Percentiles rank a stretch among this genome's conserved stretches.
phyloP scores from a whole-genome alignment of 805 yeast species.

The Lipomyces starkeyi region DNA sequence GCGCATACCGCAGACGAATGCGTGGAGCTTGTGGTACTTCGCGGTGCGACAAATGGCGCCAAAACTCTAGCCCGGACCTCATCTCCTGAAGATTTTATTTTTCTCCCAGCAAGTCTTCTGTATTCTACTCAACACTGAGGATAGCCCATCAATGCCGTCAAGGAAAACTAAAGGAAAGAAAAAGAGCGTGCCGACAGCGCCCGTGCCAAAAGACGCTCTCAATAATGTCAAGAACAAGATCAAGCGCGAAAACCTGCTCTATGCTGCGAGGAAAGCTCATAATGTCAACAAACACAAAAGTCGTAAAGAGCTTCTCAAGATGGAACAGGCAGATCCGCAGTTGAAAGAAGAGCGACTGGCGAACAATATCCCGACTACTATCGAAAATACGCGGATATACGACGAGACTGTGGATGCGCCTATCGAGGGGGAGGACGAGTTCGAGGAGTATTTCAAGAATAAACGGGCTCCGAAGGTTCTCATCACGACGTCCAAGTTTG shows the following conservation, averaged over 20 bases:
- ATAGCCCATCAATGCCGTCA: constrained; percentile 22
- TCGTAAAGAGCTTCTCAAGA: constrained; percentile 84
- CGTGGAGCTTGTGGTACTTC: background rate
- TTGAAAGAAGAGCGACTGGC: constrained; percentile 78
- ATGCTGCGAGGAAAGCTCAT: constrained; percentile 26
- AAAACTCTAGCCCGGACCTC: background rate
- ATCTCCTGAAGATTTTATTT: background rate
- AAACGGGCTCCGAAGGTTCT: constrained; percentile 78
- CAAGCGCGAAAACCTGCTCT: constrained; percentile 33
- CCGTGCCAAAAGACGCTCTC: constrained; percentile 23
- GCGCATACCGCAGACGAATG: background rate
- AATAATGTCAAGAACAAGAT: constrained; percentile 31
- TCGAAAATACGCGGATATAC: constrained; percentile 80
- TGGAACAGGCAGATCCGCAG: constrained; percentile 83
- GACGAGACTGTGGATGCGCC: constrained; percentile 75
- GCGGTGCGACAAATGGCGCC: background rate
- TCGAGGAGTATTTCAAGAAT: constrained; percentile 62
- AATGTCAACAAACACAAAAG: constrained; percentile 77
- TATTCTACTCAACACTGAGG: background rate
- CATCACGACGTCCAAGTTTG: constrained; percentile 85
- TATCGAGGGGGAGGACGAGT: constrained; percentile 56
- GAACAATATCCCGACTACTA: constrained; percentile 78
- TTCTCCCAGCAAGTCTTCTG: background rate
- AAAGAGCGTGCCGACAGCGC: constrained; percentile 18
- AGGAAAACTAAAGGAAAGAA: constrained; percentile 25